Percentiles rank a stretch among this genome's conserved stretches.
These are phyloP conservation scores for Trifolium pratense DNA, from an alignment of 306 rosid genomes.

Conservation along the genomic window DNA sequence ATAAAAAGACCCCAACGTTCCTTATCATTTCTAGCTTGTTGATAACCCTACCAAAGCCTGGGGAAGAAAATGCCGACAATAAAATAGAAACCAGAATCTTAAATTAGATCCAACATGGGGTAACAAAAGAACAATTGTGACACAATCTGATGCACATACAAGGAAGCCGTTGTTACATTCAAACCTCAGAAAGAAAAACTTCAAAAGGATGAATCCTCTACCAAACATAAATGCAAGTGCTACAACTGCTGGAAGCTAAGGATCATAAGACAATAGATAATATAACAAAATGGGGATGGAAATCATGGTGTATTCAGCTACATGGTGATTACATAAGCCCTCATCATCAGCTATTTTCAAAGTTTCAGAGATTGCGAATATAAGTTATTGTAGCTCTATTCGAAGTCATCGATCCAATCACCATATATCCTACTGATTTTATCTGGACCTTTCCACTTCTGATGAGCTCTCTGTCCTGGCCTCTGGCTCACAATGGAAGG, in stretches of 20 bases:
- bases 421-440: slow-evolving; percentile 99
- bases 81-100: not conserved
- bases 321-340: slow-evolving; percentile 39
- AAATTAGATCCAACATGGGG: not conserved
- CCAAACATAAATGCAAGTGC: slow-evolving; percentile 27
- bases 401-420: slow-evolving; percentile 95
- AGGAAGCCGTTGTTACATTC: slow-evolving; percentile 24
- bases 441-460: slow-evolving; percentile 99
- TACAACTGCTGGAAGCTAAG: slow-evolving; percentile 33
- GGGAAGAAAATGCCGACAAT: not conserved
- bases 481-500: slow-evolving; percentile 75
- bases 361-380: slow-evolving; percentile 35
- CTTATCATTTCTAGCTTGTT: not conserved
- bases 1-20: not conserved
- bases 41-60: not conserved
- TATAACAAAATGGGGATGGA: slow-evolving; percentile 40
- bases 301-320: slow-evolving; percentile 43
- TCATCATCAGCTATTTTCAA: slow-evolving; percentile 30
- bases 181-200: not conserved
- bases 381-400: slow-evolving; percentile 47
- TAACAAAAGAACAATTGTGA: slow-evolving; percentile 6
- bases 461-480: slow-evolving; percentile 86
- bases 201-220: slow-evolving; percentile 1
- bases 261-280: slow-evolving; percentile 35
- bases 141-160: slow-evolving; percentile 22